Conservation (phyloP, 2,329 filamentous ascomycete species). For the Fusarium dimerum region DNA sequence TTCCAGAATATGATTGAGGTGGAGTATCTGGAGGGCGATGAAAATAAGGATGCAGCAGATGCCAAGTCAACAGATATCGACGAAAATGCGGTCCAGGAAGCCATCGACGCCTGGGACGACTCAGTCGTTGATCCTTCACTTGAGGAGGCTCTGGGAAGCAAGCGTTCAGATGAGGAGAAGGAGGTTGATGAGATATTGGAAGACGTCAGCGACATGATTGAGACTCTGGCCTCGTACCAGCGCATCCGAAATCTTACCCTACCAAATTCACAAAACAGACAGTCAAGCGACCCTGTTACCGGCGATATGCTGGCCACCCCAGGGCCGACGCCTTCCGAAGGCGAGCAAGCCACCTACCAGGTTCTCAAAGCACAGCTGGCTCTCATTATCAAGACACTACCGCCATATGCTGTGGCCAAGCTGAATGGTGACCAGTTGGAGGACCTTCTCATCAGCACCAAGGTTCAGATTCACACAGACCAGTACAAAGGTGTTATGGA, state of each 20-base stretch:
- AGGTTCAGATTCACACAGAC: constrained; percentile 70
- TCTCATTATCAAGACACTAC: constrained; percentile 72
- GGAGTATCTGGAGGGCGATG: constrained; percentile 44
- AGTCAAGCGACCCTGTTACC: constrained; percentile 61
- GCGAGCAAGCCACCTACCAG: constrained; percentile 65
- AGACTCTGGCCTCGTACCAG: constrained; percentile 77
- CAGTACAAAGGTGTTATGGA: constrained; percentile 81
- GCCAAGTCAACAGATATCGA: constrained; percentile 45
- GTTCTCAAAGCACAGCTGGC: constrained; percentile 74
- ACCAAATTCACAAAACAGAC: constrained; percentile 62
- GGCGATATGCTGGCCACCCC: constrained; percentile 69
- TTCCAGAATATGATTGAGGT: constrained; percentile 66
- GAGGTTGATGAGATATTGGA: constrained; percentile 69
- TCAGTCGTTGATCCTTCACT: constrained; percentile 59
- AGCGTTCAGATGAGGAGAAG: constrained; percentile 62
- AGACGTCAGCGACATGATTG: constrained; percentile 74
- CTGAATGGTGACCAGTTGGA: constrained; percentile 84
- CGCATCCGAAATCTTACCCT: constrained; percentile 74
- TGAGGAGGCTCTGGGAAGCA: constrained; percentile 52
- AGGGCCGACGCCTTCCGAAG: constrained; percentile 66
- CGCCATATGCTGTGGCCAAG: constrained; percentile 84
- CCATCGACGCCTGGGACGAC: constrained; percentile 61
- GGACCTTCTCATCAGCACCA: constrained; percentile 79
- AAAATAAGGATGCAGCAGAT: constrained; percentile 39
- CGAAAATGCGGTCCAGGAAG: constrained; percentile 53